Evolutionary conservation across 2,329 filamentous ascomycete genomes (phyloP).

Genomic region (Cladosporium colombiae): DNA sequence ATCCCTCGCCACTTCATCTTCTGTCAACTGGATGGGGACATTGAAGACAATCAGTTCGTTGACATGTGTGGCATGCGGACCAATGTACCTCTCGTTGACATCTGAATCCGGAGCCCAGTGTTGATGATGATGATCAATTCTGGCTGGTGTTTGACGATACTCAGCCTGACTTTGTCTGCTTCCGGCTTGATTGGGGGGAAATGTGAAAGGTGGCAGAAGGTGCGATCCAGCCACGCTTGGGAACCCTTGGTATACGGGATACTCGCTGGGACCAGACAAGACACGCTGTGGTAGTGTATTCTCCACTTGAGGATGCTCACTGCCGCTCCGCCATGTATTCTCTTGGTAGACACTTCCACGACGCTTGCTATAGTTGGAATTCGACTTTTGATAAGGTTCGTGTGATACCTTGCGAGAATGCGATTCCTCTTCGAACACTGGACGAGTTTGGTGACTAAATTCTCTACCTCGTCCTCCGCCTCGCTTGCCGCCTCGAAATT

Average conservation of each 20-base stretch:
- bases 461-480: slow-evolving; percentile 4
- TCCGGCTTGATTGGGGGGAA: neutral
- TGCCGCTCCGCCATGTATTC: slow-evolving; percentile 16
- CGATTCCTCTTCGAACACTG: neutral
- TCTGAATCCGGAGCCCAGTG: neutral
- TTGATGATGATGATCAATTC: neutral
- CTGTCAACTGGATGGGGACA: neutral
- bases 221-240: neutral
- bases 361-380: slow-evolving; percentile 1
- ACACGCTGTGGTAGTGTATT: slow-evolving; percentile 16
- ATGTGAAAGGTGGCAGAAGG: slow-evolving; percentile 4
- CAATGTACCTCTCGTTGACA: slow-evolving; percentile 20
- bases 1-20: neutral
- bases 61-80: slow-evolving; percentile 21
- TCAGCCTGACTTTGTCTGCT: neutral
- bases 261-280: slow-evolving; percentile 16
- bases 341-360: slow-evolving; percentile 8
- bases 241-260: neutral
- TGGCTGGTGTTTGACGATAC: neutral
- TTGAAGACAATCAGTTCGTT: slow-evolving; percentile 22
- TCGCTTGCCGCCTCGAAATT: slow-evolving; percentile 4
- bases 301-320: slow-evolving; percentile 13
- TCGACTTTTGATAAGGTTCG: neutral
- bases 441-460: neutral
- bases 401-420: neutral